phyloP scores from a whole-genome alignment of 140 eudicot species.

The Oenanthe javanica region DNA sequence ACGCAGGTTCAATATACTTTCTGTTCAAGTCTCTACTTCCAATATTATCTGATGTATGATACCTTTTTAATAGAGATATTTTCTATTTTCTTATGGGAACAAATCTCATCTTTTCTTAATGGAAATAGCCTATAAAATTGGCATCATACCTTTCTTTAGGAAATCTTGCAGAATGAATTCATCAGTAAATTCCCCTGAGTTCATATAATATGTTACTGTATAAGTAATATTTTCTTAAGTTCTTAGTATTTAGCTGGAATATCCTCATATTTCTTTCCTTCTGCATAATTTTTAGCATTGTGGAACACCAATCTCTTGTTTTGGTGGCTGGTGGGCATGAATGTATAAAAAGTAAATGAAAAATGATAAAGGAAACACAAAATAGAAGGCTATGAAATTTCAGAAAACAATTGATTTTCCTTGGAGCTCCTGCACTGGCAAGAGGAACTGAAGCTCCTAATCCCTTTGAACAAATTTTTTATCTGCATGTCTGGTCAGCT shows the following conservation, averaged over 20 bases:
- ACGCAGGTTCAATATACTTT: conserved; percentile 54
- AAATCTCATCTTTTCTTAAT: neutral
- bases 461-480: neutral
- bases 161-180: neutral
- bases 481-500: no score
- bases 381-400: neutral
- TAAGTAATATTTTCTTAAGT: neutral
- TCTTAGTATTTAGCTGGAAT: neutral
- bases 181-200: neutral
- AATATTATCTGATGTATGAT: neutral
- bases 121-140: neutral
- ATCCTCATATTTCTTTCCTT: neutral
- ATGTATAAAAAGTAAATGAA: neutral
- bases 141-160: neutral
- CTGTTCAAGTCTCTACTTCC: neutral
- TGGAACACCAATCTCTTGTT: neutral
- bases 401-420: neutral
- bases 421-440: neutral
- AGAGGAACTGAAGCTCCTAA: neutral
- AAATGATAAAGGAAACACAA: neutral
- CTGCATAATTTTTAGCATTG: neutral
- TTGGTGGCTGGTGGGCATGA: neutral
- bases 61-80: neutral
- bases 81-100: neutral
- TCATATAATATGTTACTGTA: neutral